phyloP scores from a whole-genome alignment of 2,329 filamentous ascomycete species.

The Botrytis medusae region DNA sequence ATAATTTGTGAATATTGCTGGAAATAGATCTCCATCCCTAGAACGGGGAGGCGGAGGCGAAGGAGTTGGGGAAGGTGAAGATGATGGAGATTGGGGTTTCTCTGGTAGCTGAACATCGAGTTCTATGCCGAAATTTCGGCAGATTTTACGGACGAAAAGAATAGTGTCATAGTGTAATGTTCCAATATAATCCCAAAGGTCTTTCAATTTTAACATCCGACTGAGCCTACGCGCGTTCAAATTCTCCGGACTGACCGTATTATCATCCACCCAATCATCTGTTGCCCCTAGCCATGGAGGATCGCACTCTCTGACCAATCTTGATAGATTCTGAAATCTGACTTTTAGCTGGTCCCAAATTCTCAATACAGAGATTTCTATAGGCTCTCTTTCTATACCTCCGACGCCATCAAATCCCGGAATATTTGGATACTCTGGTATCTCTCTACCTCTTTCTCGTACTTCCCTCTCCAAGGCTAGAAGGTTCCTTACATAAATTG shows the following conservation, averaged over 20 bases:
- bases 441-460: not conserved
- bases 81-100: not conserved
- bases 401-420: not conserved
- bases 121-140: not conserved
- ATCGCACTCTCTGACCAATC: not conserved
- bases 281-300: not conserved
- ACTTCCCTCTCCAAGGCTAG: not conserved
- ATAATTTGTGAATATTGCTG: not conserved
- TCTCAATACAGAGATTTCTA: not conserved
- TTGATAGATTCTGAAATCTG: not conserved
- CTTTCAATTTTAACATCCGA: not conserved
- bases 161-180: not conserved
- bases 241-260: not conserved
- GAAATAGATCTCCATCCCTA: not conserved
- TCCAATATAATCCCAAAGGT: not conserved
- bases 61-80: not conserved
- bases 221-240: not conserved
- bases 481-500: not conserved
- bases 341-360: too few relatives aligned
- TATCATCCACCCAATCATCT: conserved; percentile 4
- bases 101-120: not conserved
- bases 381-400: not conserved
- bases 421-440: not conserved
- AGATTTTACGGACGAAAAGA: not conserved
- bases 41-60: not conserved